A percentile compares a stretch with the other conserved stretches of the same genome.
These are phyloP conservation scores for Heterobasidion annosum DNA, from an alignment of 1,284 basidiomycete genomes.

Conservation along the genomic window DNA sequence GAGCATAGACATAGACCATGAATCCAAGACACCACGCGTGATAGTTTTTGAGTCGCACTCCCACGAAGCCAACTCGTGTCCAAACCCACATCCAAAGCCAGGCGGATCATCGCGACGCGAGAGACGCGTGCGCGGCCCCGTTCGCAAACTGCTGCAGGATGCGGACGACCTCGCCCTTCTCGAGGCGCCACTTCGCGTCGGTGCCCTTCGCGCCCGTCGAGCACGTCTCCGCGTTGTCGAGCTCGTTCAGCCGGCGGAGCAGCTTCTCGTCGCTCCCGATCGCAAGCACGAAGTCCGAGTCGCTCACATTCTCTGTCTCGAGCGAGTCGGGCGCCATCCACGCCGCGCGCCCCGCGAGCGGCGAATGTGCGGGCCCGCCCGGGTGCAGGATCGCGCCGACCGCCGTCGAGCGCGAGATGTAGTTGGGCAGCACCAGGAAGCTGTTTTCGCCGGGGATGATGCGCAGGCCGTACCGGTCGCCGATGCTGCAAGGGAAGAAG, in stretches of 20 bases:
- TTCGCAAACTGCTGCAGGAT: slow-evolving; percentile 9
- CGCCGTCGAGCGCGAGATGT: slow-evolving; percentile 73
- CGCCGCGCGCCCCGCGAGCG: slow-evolving; percentile 28
- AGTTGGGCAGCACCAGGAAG: slow-evolving; percentile 80
- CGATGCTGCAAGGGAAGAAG: slow-evolving; percentile 36
- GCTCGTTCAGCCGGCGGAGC: slow-evolving; percentile 61
- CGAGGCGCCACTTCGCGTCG: slow-evolving; percentile 59
- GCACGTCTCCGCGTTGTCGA: slow-evolving; percentile 64
- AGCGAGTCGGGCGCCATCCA: slow-evolving; percentile 25
- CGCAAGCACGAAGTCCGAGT: slow-evolving; percentile 54
- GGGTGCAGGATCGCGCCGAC: slow-evolving; percentile 69
- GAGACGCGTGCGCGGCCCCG: not conserved
- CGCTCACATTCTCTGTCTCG: slow-evolving; percentile 26
- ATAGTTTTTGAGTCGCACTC: too few species aligned
- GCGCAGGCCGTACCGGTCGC: slow-evolving; percentile 71
- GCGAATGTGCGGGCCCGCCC: slow-evolving; percentile 50
- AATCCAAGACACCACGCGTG: too few species aligned
- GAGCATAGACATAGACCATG: too few species aligned
- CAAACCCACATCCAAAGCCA: too few species aligned
- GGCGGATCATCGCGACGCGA: not conserved
- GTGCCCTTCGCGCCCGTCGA: slow-evolving; percentile 62
- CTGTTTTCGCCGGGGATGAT: slow-evolving; percentile 72
- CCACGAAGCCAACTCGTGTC: too few species aligned
- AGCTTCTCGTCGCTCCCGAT: slow-evolving; percentile 70
- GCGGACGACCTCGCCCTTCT: slow-evolving; percentile 5